These are phyloP conservation scores for Penicillium cosmopolitanum DNA, from an alignment of 495 filamentous ascomycete genomes.

Conservation along the genomic window DNA sequence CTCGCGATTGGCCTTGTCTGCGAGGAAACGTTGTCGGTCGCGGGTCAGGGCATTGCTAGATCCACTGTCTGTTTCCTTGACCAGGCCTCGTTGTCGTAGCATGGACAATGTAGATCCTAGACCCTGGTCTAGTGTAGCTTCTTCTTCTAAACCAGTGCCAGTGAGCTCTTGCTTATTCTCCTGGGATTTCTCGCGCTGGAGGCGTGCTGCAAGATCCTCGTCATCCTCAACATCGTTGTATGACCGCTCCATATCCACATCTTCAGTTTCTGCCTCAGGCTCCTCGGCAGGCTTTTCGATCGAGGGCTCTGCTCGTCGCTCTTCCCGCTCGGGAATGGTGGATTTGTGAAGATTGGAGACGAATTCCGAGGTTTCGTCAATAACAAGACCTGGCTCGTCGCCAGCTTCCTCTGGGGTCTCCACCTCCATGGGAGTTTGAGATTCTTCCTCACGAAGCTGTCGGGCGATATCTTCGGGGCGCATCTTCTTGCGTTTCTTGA, in stretches of 20 bases:
- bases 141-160: constrained; percentile 80
- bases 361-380: constrained; percentile 95
- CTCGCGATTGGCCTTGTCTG: constrained; percentile 74
- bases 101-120: constrained; percentile 80
- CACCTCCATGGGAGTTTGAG: constrained; percentile 57
- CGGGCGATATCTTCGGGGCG: constrained; percentile 84
- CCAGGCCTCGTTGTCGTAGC: constrained; percentile 78
- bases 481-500: constrained; percentile 87
- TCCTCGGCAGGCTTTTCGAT: constrained; percentile 49
- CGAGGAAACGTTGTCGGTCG: constrained; percentile 77
- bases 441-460: constrained; percentile 76
- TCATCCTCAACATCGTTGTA: constrained; percentile 61
- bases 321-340: constrained; percentile 61
- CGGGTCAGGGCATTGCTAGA: constrained; percentile 71
- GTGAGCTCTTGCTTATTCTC: constrained; percentile 52
- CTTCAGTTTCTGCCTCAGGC: constrained; percentile 55
- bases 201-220: constrained; percentile 51
- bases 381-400: constrained; percentile 75
- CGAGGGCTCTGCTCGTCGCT: constrained; percentile 49
- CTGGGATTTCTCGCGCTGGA: constrained; percentile 52
- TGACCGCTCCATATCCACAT: constrained; percentile 65
- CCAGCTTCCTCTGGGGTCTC: constrained; percentile 48
- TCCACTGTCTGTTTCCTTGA: constrained; percentile 64
- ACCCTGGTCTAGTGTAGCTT: constrained; percentile 74
- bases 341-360: constrained; percentile 79